These are phyloP conservation scores for Ustilago crameri DNA, from an alignment of 1,284 basidiomycete genomes.

Conservation along the genomic window DNA sequence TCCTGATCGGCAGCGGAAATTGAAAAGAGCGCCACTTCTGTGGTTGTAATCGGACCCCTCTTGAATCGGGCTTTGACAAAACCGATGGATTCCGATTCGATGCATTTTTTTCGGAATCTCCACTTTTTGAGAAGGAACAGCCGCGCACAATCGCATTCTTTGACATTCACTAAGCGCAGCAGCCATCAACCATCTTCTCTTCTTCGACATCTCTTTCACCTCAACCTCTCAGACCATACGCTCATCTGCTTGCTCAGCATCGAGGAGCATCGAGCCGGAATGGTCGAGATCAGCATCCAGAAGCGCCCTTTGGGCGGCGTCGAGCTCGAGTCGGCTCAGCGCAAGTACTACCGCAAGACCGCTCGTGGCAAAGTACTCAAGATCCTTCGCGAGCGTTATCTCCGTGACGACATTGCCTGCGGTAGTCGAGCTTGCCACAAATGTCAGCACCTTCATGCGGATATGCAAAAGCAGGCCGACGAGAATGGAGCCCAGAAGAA, in stretches of 20 bases:
- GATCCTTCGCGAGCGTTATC: constrained; percentile 93
- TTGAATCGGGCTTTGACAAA: not conserved
- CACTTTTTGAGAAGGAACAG: constrained; percentile 2
- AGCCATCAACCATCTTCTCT: not conserved
- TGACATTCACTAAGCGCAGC: constrained; percentile 1
- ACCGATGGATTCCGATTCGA: constrained; percentile 1
- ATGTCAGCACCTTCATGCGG: constrained; percentile 49
- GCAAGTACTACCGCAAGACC: constrained; percentile 76
- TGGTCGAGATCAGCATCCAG: constrained; percentile 62
- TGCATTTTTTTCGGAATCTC: constrained; percentile 5
- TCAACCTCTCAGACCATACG: not conserved
- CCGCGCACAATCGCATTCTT: no score
- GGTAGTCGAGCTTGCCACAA: constrained; percentile 79
- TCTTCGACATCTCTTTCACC: not conserved
- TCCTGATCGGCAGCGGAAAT: no score
- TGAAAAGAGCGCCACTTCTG: no score
- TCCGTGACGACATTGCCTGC: constrained; percentile 92
- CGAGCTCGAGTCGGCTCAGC: constrained; percentile 46
- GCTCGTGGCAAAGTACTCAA: constrained; percentile 92
- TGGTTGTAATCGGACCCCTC: not conserved
- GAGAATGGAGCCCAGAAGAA: constrained; percentile 73
- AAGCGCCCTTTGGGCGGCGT: constrained; percentile 58
- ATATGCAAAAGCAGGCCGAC: constrained; percentile 43
- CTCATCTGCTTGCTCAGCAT: not conserved
- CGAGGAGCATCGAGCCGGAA: not conserved